A percentile compares a stretch with the other conserved stretches of the same genome.
These are phyloP conservation scores for Penicillium roqueforti DNA, from an alignment of 495 filamentous ascomycete species.

Conservation along the genomic window DNA sequence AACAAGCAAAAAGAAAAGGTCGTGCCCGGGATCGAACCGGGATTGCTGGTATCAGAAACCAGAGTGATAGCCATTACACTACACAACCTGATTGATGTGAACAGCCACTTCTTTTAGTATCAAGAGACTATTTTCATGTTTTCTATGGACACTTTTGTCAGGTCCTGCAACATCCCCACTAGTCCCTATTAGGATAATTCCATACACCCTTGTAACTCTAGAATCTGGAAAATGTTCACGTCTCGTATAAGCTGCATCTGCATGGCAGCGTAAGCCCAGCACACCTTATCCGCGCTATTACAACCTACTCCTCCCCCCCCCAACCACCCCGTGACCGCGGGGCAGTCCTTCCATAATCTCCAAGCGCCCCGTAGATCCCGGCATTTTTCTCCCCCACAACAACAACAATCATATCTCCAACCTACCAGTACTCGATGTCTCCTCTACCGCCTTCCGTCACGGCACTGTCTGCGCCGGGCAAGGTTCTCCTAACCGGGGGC, in stretches of 20 bases:
- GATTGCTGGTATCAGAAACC: conserved; percentile 40
- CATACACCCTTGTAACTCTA: conserved; percentile 18
- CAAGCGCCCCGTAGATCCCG: conserved; percentile 12
- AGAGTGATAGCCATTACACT: conserved; percentile 32
- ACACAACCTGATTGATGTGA: conserved; percentile 17
- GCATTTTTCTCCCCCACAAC: conserved; percentile 10
- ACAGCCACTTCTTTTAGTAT: too few relatives aligned
- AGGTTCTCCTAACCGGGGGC: conserved; percentile 90
- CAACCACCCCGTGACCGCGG: not conserved
- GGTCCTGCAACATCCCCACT: conserved; percentile 8
- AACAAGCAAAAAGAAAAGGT: conserved; percentile 16
- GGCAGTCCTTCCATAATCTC: not conserved
- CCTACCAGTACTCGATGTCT: conserved; percentile 9
- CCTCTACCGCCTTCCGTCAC: conserved; percentile 27
- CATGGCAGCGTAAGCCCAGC: conserved; percentile 1
- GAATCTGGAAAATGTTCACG: not conserved
- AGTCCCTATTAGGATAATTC: conserved; percentile 25
- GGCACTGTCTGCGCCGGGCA: conserved; percentile 89
- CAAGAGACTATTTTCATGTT: too few relatives aligned
- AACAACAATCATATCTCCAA: conserved; percentile 2
- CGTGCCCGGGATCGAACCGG: conserved; percentile 42
- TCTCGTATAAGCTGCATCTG: conserved; percentile 3
- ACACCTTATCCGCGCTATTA: not conserved
- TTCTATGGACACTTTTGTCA: too few relatives aligned
- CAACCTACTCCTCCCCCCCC: not conserved